Evolutionary conservation across 192 early-diverging fungal genomes (phyloP).

Genomic region (Entophlyctis luteolus): DNA sequence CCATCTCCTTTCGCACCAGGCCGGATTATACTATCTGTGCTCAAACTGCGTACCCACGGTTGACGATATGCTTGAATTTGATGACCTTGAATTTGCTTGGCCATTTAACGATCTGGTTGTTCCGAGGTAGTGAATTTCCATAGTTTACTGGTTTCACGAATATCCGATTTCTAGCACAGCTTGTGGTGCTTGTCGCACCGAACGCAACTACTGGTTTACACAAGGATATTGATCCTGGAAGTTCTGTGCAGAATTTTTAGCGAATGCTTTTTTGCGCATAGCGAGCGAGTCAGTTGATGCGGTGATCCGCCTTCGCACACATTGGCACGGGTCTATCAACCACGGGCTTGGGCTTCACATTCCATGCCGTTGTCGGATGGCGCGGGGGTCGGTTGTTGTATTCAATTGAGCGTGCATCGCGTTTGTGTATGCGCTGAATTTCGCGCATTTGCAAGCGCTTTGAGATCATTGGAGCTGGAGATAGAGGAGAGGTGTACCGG

Average conservation of each 20-base stretch:
- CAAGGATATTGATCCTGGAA: neutral
- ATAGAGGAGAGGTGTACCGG: conserved; percentile 39
- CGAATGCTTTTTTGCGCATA: neutral
- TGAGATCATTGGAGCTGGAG: conserved; percentile 55
- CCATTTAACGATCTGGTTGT: conserved; percentile 34
- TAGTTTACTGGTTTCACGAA: conserved; percentile 56
- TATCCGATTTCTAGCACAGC: conserved; percentile 46
- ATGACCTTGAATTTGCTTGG: conserved; percentile 44
- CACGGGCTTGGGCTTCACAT: conserved; percentile 3
- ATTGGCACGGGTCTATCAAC: conserved; percentile 24
- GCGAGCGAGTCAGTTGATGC: neutral
- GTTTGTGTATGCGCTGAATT: conserved; percentile 59
- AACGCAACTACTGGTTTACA: conserved; percentile 3
- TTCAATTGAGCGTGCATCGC: conserved; percentile 57
- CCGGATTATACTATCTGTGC: neutral
- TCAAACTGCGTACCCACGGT: conserved; percentile 35
- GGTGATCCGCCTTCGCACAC: conserved; percentile 5
- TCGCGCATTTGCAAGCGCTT: conserved; percentile 41
- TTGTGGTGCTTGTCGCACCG: conserved; percentile 52
- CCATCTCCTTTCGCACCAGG: too few relatives aligned
- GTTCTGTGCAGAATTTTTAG: neutral
- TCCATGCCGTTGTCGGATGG: conserved; percentile 54
- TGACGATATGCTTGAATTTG: conserved; percentile 45
- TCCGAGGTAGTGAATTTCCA: conserved; percentile 43
- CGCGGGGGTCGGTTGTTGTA: conserved; percentile 48